phyloP scores from a whole-genome alignment of 1,284 basidiomycete species.

The Papiliotrema flavescens region DNA sequence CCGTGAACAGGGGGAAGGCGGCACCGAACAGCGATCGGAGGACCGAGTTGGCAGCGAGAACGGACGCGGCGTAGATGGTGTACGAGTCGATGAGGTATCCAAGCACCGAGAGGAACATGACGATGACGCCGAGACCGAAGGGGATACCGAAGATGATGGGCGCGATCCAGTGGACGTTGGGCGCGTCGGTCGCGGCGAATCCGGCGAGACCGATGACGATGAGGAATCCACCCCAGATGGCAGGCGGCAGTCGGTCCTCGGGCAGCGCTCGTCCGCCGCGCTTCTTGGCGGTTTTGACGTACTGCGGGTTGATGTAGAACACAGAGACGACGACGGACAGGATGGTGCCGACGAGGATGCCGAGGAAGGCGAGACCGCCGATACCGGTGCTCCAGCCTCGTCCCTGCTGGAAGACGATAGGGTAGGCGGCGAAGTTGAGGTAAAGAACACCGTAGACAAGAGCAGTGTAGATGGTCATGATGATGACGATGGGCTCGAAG shows the following conservation, averaged over 20 bases:
- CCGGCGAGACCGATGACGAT: conserved; percentile 37
- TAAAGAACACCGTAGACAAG: conserved; percentile 6
- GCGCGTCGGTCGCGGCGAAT: conserved; percentile 46
- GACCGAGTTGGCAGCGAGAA: conserved; percentile 56
- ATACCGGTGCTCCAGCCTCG: conserved; percentile 51
- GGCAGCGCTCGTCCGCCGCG: conserved; percentile 27
- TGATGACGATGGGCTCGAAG: conserved; percentile 49
- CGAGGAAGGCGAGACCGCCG: conserved; percentile 63
- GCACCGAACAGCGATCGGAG: conserved; percentile 64
- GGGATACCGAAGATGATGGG: conserved; percentile 59
- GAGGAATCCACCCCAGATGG: conserved; percentile 58
- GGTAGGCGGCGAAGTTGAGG: conserved; percentile 45
- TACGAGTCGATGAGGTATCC: conserved; percentile 61
- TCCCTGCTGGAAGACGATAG: conserved; percentile 38
- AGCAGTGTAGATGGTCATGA: conserved; percentile 46
- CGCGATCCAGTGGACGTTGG: conserved; percentile 53
- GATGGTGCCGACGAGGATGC: conserved; percentile 59
- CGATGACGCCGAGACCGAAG: conserved; percentile 63
- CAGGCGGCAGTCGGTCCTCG: conserved; percentile 59
- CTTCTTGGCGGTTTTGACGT: conserved; percentile 11
- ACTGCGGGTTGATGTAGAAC: conserved; percentile 28
- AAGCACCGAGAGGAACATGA: conserved; percentile 52
- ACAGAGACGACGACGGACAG: conserved; percentile 58
- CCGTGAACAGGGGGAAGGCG: conserved; percentile 57
- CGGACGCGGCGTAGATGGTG: conserved; percentile 54